Percentiles rank a stretch among this genome's conserved stretches.
phyloP scores from a whole-genome alignment of 2,329 filamentous ascomycete species.

The Botryotinia calthae region DNA sequence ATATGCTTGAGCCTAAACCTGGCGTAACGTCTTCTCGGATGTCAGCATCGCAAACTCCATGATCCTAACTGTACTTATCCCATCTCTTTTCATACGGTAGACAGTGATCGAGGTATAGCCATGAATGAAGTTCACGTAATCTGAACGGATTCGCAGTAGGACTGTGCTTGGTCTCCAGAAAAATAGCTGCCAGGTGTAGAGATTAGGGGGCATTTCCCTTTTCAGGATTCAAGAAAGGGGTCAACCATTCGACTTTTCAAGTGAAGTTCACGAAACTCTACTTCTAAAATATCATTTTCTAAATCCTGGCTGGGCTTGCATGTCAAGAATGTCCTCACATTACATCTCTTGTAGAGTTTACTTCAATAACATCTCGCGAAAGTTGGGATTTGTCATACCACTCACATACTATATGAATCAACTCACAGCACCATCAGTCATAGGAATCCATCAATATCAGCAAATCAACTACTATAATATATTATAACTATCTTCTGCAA shows the following conservation, averaged over 20 bases:
- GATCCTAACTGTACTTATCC: background rate
- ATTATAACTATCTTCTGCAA: background rate
- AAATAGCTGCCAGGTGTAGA: background rate
- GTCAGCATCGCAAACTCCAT: background rate
- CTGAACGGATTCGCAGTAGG: background rate
- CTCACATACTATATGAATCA: background rate
- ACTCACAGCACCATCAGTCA: background rate
- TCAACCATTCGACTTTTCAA: background rate
- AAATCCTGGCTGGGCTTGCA: no score
- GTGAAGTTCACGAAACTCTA: background rate
- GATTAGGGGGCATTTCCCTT: background rate
- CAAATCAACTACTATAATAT: background rate
- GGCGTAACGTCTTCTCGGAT: background rate
- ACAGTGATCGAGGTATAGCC: background rate
- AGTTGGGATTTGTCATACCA: background rate
- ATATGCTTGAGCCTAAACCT: background rate
- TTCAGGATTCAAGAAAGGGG: background rate
- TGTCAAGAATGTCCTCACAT: background rate
- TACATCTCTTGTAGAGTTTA: background rate
- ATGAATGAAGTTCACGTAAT: background rate
- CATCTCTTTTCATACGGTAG: background rate
- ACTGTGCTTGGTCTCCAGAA: background rate
- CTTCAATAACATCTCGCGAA: background rate
- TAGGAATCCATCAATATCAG: background rate
- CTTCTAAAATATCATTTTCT: background rate